These are phyloP conservation scores for Fraxinus floribunda DNA, from an alignment of 305 asterid species.

Conservation along the genomic window DNA sequence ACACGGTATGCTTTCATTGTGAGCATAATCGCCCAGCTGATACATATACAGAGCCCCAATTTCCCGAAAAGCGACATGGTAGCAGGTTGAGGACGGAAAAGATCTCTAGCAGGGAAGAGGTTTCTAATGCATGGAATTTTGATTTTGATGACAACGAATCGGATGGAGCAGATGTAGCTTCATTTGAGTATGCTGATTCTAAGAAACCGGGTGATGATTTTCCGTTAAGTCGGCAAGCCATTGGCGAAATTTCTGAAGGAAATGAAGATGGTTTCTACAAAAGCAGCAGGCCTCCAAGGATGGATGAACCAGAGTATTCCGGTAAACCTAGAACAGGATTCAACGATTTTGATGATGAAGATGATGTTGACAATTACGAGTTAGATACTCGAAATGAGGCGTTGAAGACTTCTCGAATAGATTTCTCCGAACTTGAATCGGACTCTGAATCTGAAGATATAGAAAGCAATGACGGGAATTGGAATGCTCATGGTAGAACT, in stretches of 20 bases:
- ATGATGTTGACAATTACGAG: slow-evolving; percentile 78
- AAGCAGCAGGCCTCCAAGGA: slow-evolving; percentile 40
- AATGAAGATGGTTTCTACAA: slow-evolving; percentile 40
- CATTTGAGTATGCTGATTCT: slow-evolving; percentile 91
- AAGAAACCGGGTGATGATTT: slow-evolving; percentile 47
- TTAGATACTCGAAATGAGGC: slow-evolving; percentile 56
- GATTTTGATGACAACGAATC: slow-evolving; percentile 96
- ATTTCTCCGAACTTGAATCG: slow-evolving; percentile 75
- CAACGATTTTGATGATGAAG: slow-evolving; percentile 92
- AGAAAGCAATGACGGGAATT: slow-evolving; percentile 33
- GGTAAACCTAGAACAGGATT: slow-evolving; percentile 57
- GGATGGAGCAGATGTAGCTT: slow-evolving; percentile 96
- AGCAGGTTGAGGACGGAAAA: slow-evolving; percentile 47
- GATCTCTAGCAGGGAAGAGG: slow-evolving; percentile 41
- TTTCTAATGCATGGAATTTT: slow-evolving; percentile 89
- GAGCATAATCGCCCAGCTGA: slow-evolving; percentile 92
- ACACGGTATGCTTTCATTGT: slow-evolving; percentile 87
- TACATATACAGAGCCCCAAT: slow-evolving; percentile 55
- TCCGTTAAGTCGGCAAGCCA: slow-evolving; percentile 35
- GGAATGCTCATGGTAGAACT: slow-evolving; percentile 33
- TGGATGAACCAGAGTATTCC: slow-evolving; percentile 41
- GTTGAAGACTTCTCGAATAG: slow-evolving; percentile 47
- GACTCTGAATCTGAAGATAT: slow-evolving; percentile 66
- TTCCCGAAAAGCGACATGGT: slow-evolving; percentile 47
- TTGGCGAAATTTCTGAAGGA: slow-evolving; percentile 38